Conservation (phyloP, 768 basidiomycete genomes). For the Boletales sp. region DNA sequence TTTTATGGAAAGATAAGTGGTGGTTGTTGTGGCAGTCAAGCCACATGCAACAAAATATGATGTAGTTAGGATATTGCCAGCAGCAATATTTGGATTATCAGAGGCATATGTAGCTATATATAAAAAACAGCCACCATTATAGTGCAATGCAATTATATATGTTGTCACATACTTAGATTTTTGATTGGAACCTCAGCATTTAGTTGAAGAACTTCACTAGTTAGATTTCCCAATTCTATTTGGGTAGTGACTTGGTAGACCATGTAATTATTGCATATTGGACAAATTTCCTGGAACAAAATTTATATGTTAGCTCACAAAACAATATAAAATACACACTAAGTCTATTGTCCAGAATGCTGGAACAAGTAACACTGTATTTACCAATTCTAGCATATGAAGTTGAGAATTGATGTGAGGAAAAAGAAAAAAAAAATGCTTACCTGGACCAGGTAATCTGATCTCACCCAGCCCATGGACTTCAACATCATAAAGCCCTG, state of each 20-base stretch:
- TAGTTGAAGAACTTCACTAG: neutral
- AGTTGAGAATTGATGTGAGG: too few species aligned
- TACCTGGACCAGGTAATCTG: neutral
- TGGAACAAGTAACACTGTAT: neutral
- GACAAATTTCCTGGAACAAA: neutral
- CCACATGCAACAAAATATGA: slow-evolving; percentile 8
- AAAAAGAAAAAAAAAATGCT: neutral
- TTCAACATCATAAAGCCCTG: neutral
- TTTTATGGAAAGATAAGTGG: neutral
- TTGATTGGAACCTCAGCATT: neutral
- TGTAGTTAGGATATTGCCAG: neutral
- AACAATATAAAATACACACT: too few species aligned
- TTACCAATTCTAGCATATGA: neutral
- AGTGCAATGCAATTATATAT: neutral
- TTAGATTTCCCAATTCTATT: slow-evolving; percentile 1
- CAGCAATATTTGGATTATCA: neutral
- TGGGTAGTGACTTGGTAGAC: neutral
- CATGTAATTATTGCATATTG: neutral
- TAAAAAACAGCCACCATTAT: neutral
- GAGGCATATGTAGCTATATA: neutral
- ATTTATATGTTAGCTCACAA: too few species aligned
- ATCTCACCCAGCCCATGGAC: slow-evolving; percentile 8
- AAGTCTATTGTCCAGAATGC: too few species aligned
- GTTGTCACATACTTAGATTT: neutral
- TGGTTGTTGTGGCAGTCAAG: neutral